A percentile compares a stretch with the other conserved stretches of the same genome.
These are phyloP conservation scores for Schizopora paradoxa DNA, from an alignment of 1,284 basidiomycete genomes.

Conservation along the genomic window DNA sequence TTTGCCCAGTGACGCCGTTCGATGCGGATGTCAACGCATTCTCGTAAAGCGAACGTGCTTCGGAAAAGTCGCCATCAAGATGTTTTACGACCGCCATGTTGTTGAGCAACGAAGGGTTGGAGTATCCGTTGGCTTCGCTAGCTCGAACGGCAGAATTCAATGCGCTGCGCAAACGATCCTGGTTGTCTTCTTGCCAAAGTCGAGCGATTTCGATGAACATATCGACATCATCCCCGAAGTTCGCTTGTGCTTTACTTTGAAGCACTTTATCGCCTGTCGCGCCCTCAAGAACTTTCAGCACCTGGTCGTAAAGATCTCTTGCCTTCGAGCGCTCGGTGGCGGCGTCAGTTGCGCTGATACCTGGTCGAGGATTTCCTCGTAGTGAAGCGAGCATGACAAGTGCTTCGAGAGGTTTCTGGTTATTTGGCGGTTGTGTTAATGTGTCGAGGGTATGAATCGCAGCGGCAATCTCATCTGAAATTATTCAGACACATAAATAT, in stretches of 20 bases:
- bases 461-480: constrained; percentile 65
- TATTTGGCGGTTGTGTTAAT: constrained; percentile 60
- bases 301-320: constrained; percentile 75
- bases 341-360: constrained; percentile 69
- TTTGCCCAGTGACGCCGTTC: constrained; percentile 42
- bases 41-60: constrained; percentile 62
- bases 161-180: constrained; percentile 68
- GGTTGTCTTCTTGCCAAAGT: constrained; percentile 78
- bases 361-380: constrained; percentile 72
- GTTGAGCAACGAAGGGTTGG: constrained; percentile 70
- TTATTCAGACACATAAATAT: constrained; percentile 5
- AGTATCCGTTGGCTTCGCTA: constrained; percentile 41
- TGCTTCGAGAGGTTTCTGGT: constrained; percentile 71
- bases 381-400: constrained; percentile 86
- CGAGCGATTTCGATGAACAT: constrained; percentile 84
- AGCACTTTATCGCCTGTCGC: constrained; percentile 26
- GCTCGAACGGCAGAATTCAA: constrained; percentile 69
- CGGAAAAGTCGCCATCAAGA: constrained; percentile 56
- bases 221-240: constrained; percentile 71
- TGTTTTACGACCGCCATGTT: constrained; percentile 80
- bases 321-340: constrained; percentile 69
- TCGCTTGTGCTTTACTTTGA: constrained; percentile 40
- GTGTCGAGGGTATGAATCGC: constrained; percentile 87
- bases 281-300: constrained; percentile 58
- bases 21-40: constrained; percentile 57